phyloP scores from a whole-genome alignment of 805 yeast genomes.

The Lipomyces japonicus region DNA sequence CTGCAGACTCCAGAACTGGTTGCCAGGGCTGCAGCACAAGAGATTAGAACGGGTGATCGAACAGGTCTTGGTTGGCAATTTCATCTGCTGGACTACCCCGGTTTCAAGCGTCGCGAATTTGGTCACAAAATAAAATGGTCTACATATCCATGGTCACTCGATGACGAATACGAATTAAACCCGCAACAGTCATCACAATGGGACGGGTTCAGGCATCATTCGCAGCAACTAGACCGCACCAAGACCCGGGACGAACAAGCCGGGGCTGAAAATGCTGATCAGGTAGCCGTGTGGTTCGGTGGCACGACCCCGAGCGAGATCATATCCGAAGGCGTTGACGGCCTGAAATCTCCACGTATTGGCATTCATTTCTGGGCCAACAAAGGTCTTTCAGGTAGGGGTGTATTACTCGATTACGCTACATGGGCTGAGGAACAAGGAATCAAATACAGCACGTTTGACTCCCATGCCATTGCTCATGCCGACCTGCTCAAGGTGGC shows the following conservation, averaged over 20 bases:
- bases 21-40: slow-evolving; percentile 26
- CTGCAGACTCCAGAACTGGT: slow-evolving; percentile 31
- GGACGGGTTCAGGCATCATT: slow-evolving; percentile 38
- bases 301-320: slow-evolving; percentile 31
- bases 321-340: slow-evolving; percentile 12
- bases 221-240: slow-evolving; percentile 28
- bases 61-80: slow-evolving; percentile 30
- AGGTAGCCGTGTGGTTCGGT: slow-evolving; percentile 29
- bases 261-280: slow-evolving; percentile 14
- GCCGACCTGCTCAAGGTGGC: slow-evolving; percentile 28
- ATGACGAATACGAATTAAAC: slow-evolving; percentile 35
- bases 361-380: slow-evolving; percentile 32
- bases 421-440: slow-evolving; percentile 31
- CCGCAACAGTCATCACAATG: slow-evolving; percentile 38
- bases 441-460: slow-evolving; percentile 27
- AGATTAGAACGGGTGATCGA: slow-evolving; percentile 30
- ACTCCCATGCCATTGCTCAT: slow-evolving; percentile 27
- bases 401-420: slow-evolving; percentile 34
- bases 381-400: slow-evolving; percentile 34
- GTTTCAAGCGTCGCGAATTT: slow-evolving; percentile 25
- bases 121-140: slow-evolving; percentile 10
- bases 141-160: slow-evolving; percentile 25
- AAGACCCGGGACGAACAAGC: slow-evolving; percentile 6
- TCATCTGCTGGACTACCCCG: slow-evolving; percentile 27
- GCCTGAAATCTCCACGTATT: slow-evolving; percentile 12